phyloP scores from a whole-genome alignment of 805 yeast genomes.

The Wickerhamomyces hampshirensis region DNA sequence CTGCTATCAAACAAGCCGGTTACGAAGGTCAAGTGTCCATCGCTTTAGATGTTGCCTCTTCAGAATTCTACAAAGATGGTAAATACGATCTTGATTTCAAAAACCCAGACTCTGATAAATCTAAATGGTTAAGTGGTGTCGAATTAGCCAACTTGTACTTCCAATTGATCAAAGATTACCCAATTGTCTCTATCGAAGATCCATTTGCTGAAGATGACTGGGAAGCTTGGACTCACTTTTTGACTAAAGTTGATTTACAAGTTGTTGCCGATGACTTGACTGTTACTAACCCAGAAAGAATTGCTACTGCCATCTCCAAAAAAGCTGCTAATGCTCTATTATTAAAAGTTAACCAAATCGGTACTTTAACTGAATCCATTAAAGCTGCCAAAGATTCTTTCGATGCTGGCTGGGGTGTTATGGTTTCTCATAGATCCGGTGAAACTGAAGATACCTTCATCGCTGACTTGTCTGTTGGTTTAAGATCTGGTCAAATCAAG shows the following conservation, averaged over 20 bases:
- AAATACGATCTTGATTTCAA: constrained; percentile 97
- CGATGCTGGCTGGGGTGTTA: constrained; percentile 98
- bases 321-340: constrained; percentile 93
- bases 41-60: constrained; percentile 95
- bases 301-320: constrained; percentile 92
- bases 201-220: constrained; percentile 99
- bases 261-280: constrained; percentile 98
- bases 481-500: constrained; percentile 98
- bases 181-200: constrained; percentile 97
- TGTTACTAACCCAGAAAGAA: constrained; percentile 95
- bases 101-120: constrained; percentile 87
- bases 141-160: constrained; percentile 83
- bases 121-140: constrained; percentile 88
- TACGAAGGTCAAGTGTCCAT: constrained; percentile 89
- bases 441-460: constrained; percentile 98
- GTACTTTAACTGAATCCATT: constrained; percentile 93
- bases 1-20: constrained; percentile 90
- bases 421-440: constrained; percentile 99
- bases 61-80: constrained; percentile 96
- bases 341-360: constrained; percentile 98
- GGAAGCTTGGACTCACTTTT: constrained; percentile 95
- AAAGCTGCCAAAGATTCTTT: constrained; percentile 94
- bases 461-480: constrained; percentile 97
- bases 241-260: constrained; percentile 70
- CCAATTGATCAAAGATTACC: constrained; percentile 80